Conservation (phyloP, 345 rosid species). For the Boechera stricta region DNA sequence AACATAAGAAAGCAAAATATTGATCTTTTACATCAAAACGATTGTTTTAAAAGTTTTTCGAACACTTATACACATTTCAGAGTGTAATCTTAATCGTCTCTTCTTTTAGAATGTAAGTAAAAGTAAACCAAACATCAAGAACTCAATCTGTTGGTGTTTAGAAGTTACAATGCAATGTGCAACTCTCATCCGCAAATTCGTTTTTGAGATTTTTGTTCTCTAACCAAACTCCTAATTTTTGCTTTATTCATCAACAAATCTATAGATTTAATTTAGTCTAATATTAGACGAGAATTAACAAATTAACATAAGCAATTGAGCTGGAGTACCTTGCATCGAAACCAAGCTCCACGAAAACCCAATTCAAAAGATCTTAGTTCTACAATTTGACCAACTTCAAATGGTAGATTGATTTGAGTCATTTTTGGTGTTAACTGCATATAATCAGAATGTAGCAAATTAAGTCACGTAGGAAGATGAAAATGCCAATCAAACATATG, state of each 20-base stretch:
- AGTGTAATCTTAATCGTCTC: neutral
- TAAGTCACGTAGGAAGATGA: neutral
- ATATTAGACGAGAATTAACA: neutral
- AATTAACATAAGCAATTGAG: neutral
- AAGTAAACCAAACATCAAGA: neutral
- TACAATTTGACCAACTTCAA: slow-evolving; percentile 55
- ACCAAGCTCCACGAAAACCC: slow-evolving; percentile 90
- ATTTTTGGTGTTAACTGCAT: slow-evolving; percentile 12
- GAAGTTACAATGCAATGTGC: neutral
- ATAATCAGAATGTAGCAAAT: neutral
- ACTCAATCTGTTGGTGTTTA: neutral
- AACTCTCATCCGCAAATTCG: neutral
- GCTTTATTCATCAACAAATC: neutral
- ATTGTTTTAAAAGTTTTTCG: neutral
- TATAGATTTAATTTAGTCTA: neutral
- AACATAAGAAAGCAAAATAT: neutral
- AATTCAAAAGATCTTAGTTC: slow-evolving; percentile 55
- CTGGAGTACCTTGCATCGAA: slow-evolving; percentile 70
- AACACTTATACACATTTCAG: neutral
- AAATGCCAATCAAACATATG: neutral
- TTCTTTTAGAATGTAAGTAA: neutral
- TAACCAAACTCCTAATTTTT: neutral
- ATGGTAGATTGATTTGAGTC: slow-evolving; percentile 36
- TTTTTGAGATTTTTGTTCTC: neutral
- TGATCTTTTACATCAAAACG: neutral